Evolutionary conservation across 495 filamentous ascomycete species (phyloP), one percentile per base, ranked within the genome.

Genomic region (Xylaria flabelliformis): DNA sequence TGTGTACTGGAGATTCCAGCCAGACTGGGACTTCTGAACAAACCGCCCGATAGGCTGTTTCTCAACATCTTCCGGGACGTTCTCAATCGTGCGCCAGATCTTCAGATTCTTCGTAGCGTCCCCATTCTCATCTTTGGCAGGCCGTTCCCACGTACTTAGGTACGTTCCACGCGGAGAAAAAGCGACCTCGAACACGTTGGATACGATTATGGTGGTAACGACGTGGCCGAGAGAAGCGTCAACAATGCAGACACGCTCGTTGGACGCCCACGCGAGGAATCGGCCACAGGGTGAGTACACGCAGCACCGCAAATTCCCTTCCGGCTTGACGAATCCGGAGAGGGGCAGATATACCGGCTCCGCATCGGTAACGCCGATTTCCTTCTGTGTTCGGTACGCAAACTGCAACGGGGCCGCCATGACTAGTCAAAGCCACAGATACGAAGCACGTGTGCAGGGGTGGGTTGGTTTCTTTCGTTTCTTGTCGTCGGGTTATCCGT

Each of bases 1-100:
- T 39, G 94, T 97, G 80, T 98, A 99, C 82, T 98, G 97, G 79
- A 98, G 86, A 83, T 97, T 98, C 96, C 95, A 99, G 78, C 94
- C 94, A 21, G 93, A 94, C 84, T 95, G 93, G 67, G 89, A 92
- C 84, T 97, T 97, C 82, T 99, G 95, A 74, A 99, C 96, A 78
- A 94, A 99, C 73, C 88, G 85, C 71, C 94, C 94, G 44, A 97
- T 88, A n/a, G 93, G 88, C 76, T 88, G 82, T 75, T 92, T 90
- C 75, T 93, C 91, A 58, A 78, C 82, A 63, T 82, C 87, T 15
- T 85, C 85, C 46, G 78, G 75, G 7, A 83, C 70, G 2, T 88
- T 86, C 74, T 90, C 91, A 64, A 92, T 80, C 44, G 92, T 92
- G 77, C 89, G 88, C 97, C 97, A 99, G 74, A 99, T 91, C 86